Base-by-base conservation (phyloP, 306 rosid genomes). In the Sesbania bispinosa region DNA sequence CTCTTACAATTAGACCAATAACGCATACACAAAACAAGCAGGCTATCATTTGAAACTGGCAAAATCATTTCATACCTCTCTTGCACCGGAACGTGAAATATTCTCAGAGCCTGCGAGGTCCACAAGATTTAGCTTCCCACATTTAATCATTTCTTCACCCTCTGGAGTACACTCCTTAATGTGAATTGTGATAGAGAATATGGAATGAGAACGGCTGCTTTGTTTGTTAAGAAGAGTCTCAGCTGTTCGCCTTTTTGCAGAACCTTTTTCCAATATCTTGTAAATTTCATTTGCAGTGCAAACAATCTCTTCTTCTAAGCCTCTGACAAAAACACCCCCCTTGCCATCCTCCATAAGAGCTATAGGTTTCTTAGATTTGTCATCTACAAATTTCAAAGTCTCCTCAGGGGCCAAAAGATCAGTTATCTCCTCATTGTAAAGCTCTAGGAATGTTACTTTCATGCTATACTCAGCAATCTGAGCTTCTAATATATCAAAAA, bases 71-170 rank as follows among this genome's bases (percentile, higher is more conserved):
- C 2, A 26, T 82, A 95, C 99, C 96, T 95, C 99, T 86, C 96
- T 89, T 45, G 99, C 99, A 81, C 99, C 99, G 69, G 99, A 95
- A 39, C 99, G 99, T 1, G 99, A 95, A 79, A 95, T 95, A 73
- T 95, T 95, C 85, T 95, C 99, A 39, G 99, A 95, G 76, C 99
- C 97, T 1, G 99, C 99, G 9, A 95, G 99, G 77, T 95, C 99
- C 72, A 95, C 99, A 71, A 95, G 97, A 80, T 95, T 95, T 67
- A 95, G 85, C 87, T 95, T 95, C 63, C 99, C 99, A 55, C 99
- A 95, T 76, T 95, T 95, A 32, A 95, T 95, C 96, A 95, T 95
- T 80, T 95, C 99, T 81, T 95, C 99, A 47, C 97, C 99, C 80
- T 92, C 99, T 2, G 97, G 99, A 27, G 99, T 95, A 67, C 96